Evolutionary conservation across 108 stramenopile genomes (phyloP).

Genomic region (Seminavis robusta): DNA sequence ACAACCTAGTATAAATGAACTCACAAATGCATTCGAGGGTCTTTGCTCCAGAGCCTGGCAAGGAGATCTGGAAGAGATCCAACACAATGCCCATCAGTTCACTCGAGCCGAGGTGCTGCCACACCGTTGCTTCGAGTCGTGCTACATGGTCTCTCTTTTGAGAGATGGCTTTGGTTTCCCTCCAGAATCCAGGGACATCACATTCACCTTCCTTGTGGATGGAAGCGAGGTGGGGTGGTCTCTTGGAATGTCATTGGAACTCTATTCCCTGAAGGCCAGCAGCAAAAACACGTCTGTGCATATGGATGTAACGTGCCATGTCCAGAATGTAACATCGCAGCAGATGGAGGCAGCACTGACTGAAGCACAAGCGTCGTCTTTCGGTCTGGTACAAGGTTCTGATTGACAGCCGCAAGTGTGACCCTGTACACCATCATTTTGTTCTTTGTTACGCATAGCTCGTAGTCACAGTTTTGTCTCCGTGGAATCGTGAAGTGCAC

Average conservation of each 20-base stretch:
- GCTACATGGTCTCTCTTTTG: conserved; percentile 86
- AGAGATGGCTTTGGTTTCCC: conserved; percentile 90
- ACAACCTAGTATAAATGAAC: conserved; percentile 74
- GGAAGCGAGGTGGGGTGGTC: conserved; percentile 90
- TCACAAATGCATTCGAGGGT: conserved; percentile 73
- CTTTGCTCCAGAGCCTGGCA: conserved; percentile 81
- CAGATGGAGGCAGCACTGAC: too few species aligned
- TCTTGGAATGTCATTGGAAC: conserved; percentile 79
- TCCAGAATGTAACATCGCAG: too few species aligned
- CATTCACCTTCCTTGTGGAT: conserved; percentile 81
- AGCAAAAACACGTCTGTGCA: too few species aligned
- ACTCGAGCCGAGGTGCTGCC: conserved; percentile 77
- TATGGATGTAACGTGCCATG: too few species aligned
- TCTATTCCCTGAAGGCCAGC: too few species aligned
- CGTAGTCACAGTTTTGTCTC: too few species aligned
- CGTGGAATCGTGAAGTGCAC: too few species aligned
- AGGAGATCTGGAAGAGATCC: conserved; percentile 62
- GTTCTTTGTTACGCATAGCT: too few species aligned
- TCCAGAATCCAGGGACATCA: conserved; percentile 74
- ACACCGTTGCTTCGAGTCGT: conserved; percentile 82
- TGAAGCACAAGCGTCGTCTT: too few species aligned
- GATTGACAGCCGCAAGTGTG: too few species aligned
- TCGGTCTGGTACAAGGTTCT: too few species aligned
- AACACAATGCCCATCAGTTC: conserved; percentile 62
- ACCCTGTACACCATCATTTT: too few species aligned